Base-by-base conservation (phyloP, 441 rosid species). In the Raphanus hybrid region DNA sequence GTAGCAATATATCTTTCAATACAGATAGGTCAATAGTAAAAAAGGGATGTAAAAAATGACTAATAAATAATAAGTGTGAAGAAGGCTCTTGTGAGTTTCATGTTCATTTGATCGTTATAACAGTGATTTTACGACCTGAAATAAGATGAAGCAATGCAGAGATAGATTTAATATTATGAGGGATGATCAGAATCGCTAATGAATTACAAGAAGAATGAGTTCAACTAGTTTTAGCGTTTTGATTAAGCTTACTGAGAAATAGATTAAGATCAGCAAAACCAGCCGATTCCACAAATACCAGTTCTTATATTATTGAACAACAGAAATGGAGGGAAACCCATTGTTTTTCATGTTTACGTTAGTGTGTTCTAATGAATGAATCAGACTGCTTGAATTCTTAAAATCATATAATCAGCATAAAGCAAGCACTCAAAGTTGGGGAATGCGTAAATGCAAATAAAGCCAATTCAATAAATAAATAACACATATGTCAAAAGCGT, bases 31-130 rank as follows among this genome's bases (percentile, higher is more conserved):
- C 32, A 9, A 65, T 8, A 64, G 1, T 23, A 23, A 23, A 23
- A 57, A 59, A 60, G 7, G 45, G 39, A 34, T 27, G 26, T 67
- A 58, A 57, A 1, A 58, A 23, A 20, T 11, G 26, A 20, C 27
- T 52, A 64, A 52, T 52, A 71, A 32, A 64, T 71, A 58, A 34
- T 32, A n/a, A 34, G 67, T 61, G 73, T 67, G 64, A 67, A 55
- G 61, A 62, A 69, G 39, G 45, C 57, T 45, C 29, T 48, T 14
- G 63, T 39, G 48, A 34, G 41, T 70, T 37, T 37, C 73, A 32
- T 69, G 79, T 69, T 69, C 64, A 50, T 27, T 18, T 69, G 73
- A 69, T 61, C 72, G 43, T 60, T 59, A 59, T 66, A 37, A 58
- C 64, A 23, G 60, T 37, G 74, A 35, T 20, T 43, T 20, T 26